Conservation (phyloP, 106 monocot genomes). For the Dendrobium chrysotoxum region DNA sequence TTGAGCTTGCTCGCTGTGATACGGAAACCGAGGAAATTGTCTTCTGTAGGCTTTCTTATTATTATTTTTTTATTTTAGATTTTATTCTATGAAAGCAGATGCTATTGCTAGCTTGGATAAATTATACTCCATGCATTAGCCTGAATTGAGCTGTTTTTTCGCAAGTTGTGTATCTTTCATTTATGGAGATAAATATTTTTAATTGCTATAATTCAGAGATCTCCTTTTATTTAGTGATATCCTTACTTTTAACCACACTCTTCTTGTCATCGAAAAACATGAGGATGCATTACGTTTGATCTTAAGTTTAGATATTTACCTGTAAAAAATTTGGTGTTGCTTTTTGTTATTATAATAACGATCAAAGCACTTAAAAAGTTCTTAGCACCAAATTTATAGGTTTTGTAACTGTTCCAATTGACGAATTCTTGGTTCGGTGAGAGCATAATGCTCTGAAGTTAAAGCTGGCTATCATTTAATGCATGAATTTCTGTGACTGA, state of each 20-base stretch:
- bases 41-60: neutral
- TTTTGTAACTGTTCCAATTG: neutral
- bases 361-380: neutral
- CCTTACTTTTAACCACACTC: neutral
- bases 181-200: neutral
- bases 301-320: neutral
- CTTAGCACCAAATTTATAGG: slow-evolving; percentile 1
- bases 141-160: neutral
- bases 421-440: neutral
- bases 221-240: neutral
- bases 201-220: neutral
- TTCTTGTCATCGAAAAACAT: neutral
- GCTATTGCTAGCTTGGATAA: neutral
- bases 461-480: neutral
- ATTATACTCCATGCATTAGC: neutral
- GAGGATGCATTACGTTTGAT: neutral
- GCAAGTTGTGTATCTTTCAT: neutral
- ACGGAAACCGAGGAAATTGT: neutral
- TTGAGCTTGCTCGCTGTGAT: neutral
- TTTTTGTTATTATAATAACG: neutral
- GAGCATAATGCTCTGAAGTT: neutral
- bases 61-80: neutral
- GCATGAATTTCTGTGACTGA: neutral
- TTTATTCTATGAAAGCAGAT: neutral
- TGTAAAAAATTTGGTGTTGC: neutral